phyloP scores from a whole-genome alignment of 2,329 filamentous ascomycete genomes.

The Erysiphe neolycopersici region DNA sequence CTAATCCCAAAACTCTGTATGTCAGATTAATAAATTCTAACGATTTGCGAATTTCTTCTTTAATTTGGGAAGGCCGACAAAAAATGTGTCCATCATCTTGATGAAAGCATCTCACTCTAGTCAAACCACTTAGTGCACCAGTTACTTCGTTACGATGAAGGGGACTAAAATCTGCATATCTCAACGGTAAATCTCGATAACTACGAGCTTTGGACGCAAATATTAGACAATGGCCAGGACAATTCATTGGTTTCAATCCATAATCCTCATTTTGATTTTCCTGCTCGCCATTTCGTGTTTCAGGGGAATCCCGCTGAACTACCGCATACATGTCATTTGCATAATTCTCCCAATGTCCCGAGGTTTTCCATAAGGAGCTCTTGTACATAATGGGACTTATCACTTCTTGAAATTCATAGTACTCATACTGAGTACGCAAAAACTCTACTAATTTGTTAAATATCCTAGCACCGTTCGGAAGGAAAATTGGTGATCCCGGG shows the following conservation, averaged over 20 bases:
- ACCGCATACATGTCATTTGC: constrained; percentile 83
- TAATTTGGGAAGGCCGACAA: constrained; percentile 51
- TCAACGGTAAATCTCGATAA: constrained; percentile 57
- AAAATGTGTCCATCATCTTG: constrained; percentile 87
- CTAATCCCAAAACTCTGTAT: constrained; percentile 42
- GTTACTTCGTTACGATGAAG: constrained; percentile 72
- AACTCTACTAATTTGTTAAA: constrained; percentile 68
- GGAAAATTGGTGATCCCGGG: constrained; percentile 62
- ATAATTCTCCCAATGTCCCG: constrained; percentile 73
- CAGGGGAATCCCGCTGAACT: constrained; percentile 18
- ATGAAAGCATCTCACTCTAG: constrained; percentile 63
- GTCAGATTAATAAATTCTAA: constrained; percentile 48
- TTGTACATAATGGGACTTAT: constrained; percentile 83
- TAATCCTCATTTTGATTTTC: constrained; percentile 39
- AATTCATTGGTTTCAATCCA: constrained; percentile 82
- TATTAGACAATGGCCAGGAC: constrained; percentile 34
- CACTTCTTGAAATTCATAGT: constrained; percentile 70
- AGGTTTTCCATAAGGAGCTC: constrained; percentile 60
- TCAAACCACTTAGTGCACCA: constrained; percentile 55
- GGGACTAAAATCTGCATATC: constrained; percentile 68
- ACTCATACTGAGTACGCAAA: constrained; percentile 56
- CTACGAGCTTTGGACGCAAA: constrained; percentile 48
- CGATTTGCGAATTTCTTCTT: constrained; percentile 45
- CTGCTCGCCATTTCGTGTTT: constrained; percentile 16
- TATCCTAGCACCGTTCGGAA: constrained; percentile 55